Evolutionary conservation across 1,284 basidiomycete genomes (phyloP).

Genomic region (Cryptococcus hybrid): DNA sequence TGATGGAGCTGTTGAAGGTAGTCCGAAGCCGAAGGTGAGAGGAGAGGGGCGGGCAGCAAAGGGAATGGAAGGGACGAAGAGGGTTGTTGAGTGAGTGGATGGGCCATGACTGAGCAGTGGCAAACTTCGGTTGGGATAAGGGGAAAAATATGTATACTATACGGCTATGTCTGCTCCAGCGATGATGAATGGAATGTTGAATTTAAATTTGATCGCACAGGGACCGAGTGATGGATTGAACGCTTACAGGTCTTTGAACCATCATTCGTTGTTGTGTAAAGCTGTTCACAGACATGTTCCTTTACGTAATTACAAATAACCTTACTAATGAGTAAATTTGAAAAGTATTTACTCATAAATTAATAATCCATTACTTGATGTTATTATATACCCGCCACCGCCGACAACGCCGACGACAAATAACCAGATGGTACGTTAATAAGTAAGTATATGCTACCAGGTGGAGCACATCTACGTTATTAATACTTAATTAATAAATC

Average conservation of each 20-base stretch:
- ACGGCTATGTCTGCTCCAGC: background rate
- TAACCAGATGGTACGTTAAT: too few species aligned
- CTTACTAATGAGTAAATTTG: too few species aligned
- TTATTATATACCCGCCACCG: too few species aligned
- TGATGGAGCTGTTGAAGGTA: slow-evolving; percentile 13
- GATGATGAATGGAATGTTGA: background rate
- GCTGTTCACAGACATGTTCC: too few species aligned
- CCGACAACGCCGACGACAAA: too few species aligned
- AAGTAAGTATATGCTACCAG: too few species aligned
- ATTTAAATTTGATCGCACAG: background rate
- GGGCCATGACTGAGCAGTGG: slow-evolving; percentile 32
- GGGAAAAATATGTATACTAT: background rate
- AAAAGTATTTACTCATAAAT: too few species aligned
- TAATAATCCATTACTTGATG: too few species aligned
- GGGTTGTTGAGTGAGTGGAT: slow-evolving; percentile 45
- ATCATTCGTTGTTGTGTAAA: too few species aligned
- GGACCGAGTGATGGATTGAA: background rate
- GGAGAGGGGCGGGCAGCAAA: slow-evolving; percentile 37
- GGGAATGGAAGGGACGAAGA: slow-evolving; percentile 39
- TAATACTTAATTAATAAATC: too few species aligned
- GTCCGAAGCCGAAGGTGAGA: slow-evolving; percentile 41
- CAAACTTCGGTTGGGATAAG: background rate
- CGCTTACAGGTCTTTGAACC: background rate
- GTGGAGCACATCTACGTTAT: too few species aligned
- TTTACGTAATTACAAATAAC: too few species aligned